Evolutionary conservation across 1,284 basidiomycete genomes (phyloP).

Genomic region (Sanghuangporus weigelae): DNA sequence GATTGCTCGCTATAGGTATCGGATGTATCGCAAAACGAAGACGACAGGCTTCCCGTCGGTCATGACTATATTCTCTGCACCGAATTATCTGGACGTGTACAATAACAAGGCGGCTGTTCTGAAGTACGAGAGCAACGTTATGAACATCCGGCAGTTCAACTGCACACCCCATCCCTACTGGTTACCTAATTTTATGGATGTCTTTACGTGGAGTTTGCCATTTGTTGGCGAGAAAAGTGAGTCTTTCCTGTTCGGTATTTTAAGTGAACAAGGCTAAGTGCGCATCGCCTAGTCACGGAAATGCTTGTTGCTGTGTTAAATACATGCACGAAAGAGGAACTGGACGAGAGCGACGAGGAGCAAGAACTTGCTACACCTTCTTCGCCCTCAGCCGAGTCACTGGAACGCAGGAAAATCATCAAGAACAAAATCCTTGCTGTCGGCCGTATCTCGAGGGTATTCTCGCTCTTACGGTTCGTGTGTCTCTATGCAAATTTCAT

Average conservation of each 20-base stretch:
- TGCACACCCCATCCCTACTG: constrained; percentile 94
- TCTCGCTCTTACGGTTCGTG: constrained; percentile 86
- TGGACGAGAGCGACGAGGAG: constrained; percentile 80
- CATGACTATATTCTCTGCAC: constrained; percentile 95
- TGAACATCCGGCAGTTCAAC: constrained; percentile 96
- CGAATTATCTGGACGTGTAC: constrained; percentile 95
- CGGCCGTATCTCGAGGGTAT: constrained; percentile 93
- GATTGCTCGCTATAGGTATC: constrained; percentile 52
- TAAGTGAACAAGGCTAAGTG: background rate
- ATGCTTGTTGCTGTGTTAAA: constrained; percentile 95
- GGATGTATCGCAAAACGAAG: constrained; percentile 97
- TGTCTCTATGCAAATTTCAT: background rate
- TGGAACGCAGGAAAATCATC: constrained; percentile 79
- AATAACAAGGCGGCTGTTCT: constrained; percentile 96
- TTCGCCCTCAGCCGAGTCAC: constrained; percentile 33
- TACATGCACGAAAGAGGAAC: constrained; percentile 91
- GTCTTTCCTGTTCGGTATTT: constrained; percentile 25
- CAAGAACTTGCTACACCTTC: constrained; percentile 40
- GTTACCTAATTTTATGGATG: constrained; percentile 94
- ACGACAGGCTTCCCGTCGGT: constrained; percentile 91
- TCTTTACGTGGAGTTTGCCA: constrained; percentile 87
- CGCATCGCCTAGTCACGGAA: constrained; percentile 66
- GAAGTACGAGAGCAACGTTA: constrained; percentile 95
- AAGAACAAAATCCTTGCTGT: constrained; percentile 99
- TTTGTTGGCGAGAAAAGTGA: constrained; percentile 94